A percentile compares a stretch with the other conserved stretches of the same genome.
phyloP scores from a whole-genome alignment of 2,329 filamentous ascomycete genomes.

The Aspergillus fischeri region DNA sequence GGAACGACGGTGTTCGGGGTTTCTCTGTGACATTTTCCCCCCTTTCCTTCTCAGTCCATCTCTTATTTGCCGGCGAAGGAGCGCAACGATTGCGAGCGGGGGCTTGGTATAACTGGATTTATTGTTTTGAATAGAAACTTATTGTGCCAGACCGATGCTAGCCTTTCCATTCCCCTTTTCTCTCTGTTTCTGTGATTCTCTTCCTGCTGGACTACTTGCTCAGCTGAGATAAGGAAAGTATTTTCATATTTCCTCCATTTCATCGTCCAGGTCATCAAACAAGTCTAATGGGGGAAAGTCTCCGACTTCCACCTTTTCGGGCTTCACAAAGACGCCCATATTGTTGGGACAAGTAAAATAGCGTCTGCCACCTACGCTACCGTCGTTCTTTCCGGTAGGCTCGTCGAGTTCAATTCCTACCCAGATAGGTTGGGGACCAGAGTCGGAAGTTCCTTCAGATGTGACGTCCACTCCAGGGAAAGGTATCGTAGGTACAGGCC shows the following conservation, averaged over 20 bases:
- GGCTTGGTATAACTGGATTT: not conserved
- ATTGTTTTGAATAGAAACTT: constrained; percentile 1
- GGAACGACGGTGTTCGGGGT: constrained; percentile 1
- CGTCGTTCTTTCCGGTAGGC: constrained; percentile 63
- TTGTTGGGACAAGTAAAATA: constrained; percentile 54
- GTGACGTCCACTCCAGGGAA: constrained; percentile 25
- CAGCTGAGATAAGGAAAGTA: not conserved
- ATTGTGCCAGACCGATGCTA: not conserved
- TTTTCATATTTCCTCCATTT: constrained; percentile 52
- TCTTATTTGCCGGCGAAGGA: constrained; percentile 1
- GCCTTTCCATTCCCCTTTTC: not conserved
- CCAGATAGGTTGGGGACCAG: constrained; percentile 43
- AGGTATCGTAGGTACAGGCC: constrained; percentile 38
- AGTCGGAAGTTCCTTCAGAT: constrained; percentile 16
- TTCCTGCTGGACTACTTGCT: not conserved
- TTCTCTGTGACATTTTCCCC: not conserved
- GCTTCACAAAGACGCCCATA: constrained; percentile 58
- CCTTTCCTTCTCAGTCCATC: constrained; percentile 1
- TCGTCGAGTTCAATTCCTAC: constrained; percentile 60
- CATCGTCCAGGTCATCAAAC: constrained; percentile 53
- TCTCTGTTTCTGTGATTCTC: not conserved
- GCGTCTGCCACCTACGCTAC: constrained; percentile 45
- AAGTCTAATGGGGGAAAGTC: constrained; percentile 51
- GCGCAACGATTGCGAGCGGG: constrained; percentile 2
- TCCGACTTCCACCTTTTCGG: constrained; percentile 60